Percentiles rank a stretch among this genome's conserved stretches.
phyloP scores from a whole-genome alignment of 768 basidiomycete species.

The Mycena crocata region DNA sequence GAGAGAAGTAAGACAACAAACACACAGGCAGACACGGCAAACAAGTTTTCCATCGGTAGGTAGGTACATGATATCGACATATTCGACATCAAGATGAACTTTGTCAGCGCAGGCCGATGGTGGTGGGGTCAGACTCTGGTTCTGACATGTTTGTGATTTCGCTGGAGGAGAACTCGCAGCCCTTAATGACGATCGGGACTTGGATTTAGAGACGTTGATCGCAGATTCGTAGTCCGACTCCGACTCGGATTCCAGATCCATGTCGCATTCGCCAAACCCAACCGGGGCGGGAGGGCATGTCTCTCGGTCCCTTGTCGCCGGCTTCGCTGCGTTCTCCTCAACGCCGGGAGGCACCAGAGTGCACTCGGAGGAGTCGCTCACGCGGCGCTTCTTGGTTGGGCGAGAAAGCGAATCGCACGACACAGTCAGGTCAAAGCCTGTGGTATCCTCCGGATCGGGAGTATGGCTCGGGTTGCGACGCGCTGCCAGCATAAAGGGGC shows the following conservation, averaged over 20 bases:
- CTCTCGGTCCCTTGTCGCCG: constrained; percentile 19
- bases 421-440: constrained; percentile 29
- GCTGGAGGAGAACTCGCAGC: no score
- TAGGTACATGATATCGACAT: constrained; percentile 54
- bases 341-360: background rate
- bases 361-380: constrained; percentile 13
- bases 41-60: constrained; percentile 43
- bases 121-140: no score
- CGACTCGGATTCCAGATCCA: constrained; percentile 31
- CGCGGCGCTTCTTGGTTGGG: constrained; percentile 25
- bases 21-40: constrained; percentile 54
- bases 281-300: constrained; percentile 21
- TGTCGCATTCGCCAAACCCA: constrained; percentile 31
- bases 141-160: no score
- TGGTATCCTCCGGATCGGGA: constrained; percentile 25
- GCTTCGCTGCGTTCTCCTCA: background rate
- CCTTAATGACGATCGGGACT: background rate
- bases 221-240: constrained; percentile 14
- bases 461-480: constrained; percentile 23
- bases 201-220: background rate
- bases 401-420: constrained; percentile 17
- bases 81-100: constrained; percentile 39
- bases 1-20: constrained; percentile 9
- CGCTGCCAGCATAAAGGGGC: constrained; percentile 30
- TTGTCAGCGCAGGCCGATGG: background rate